phyloP scores from a whole-genome alignment of 129 eudicot species.

The Artemisia tridentata region DNA sequence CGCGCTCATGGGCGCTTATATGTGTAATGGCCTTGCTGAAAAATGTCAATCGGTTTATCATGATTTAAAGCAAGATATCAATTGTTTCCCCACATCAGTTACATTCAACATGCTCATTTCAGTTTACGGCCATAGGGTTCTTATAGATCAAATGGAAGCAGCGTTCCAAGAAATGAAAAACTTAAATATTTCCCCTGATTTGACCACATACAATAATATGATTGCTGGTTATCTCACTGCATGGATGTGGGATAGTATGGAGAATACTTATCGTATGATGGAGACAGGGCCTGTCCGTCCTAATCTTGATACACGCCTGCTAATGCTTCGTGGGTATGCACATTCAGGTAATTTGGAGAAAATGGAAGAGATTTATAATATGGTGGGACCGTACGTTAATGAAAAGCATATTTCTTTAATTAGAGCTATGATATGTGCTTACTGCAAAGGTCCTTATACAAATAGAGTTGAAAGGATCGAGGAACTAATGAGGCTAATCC shows the following conservation, averaged over 20 bases:
- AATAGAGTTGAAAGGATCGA: slow-evolving; percentile 54
- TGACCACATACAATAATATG: slow-evolving; percentile 56
- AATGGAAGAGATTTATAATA: slow-evolving; percentile 74
- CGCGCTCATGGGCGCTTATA: slow-evolving; percentile 71
- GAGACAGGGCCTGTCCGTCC: slow-evolving; percentile 43
- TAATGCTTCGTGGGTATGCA: slow-evolving; percentile 94
- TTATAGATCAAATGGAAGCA: slow-evolving; percentile 71
- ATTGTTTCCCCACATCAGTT: slow-evolving; percentile 55
- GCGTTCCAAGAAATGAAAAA: slow-evolving; percentile 41
- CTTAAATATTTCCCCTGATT: slow-evolving; percentile 41
- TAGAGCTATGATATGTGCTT: slow-evolving; percentile 71
- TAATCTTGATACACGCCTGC: slow-evolving; percentile 43
- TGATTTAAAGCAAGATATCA: slow-evolving; percentile 54
- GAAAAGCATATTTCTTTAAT: slow-evolving; percentile 37
- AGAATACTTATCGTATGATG: slow-evolving; percentile 47
- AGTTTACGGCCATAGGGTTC: slow-evolving; percentile 55
- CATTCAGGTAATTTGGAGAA: slow-evolving; percentile 61
- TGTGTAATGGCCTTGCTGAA: slow-evolving; percentile 41
- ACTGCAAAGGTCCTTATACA: slow-evolving; percentile 45
- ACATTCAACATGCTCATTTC: slow-evolving; percentile 82
- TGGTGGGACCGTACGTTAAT: slow-evolving; percentile 36
- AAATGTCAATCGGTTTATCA: slow-evolving; percentile 58
- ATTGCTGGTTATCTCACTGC: slow-evolving; percentile 80
- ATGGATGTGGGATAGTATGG: slow-evolving; percentile 98
- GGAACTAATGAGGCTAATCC: slow-evolving; percentile 51